Conservation (phyloP, 345 rosid species). For the Sapria himalayana region DNA sequence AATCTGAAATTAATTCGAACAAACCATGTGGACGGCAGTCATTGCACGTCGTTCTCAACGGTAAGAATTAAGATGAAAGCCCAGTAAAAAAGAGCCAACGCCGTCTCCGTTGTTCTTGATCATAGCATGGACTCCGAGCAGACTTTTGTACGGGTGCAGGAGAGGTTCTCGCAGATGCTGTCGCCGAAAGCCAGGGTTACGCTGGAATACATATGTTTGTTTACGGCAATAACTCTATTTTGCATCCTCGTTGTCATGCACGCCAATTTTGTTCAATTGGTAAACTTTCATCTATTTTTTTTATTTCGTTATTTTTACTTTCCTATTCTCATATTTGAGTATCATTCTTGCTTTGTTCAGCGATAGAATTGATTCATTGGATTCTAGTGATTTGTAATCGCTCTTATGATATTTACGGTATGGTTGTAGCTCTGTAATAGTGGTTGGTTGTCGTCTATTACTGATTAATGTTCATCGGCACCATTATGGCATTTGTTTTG, state of each 20-base stretch:
- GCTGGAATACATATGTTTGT: conserved; percentile 63
- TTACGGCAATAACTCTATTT: conserved; percentile 65
- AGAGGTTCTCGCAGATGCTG: conserved; percentile 80
- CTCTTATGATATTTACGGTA: background rate
- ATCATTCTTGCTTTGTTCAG: background rate
- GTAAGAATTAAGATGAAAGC: too few species aligned
- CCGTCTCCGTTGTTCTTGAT: too few species aligned
- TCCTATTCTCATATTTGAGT: background rate
- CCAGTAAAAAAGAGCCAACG: too few species aligned
- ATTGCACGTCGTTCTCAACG: too few species aligned
- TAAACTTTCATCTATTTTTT: conserved; percentile 6
- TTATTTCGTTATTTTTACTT: background rate
- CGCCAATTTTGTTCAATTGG: conserved; percentile 98
- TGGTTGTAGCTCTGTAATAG: too few species aligned
- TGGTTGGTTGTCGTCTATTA: too few species aligned
- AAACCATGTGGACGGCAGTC: too few species aligned
- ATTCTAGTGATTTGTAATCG: background rate
- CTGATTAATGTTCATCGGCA: too few species aligned
- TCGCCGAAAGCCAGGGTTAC: conserved; percentile 59
- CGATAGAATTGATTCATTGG: background rate
- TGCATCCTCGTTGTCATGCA: conserved; percentile 93
- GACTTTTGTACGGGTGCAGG: conserved; percentile 86
- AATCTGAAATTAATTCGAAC: too few species aligned
- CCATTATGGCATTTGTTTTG: too few species aligned
- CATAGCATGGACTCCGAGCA: conserved; percentile 99